Conservation (phyloP, 2,329 filamentous ascomycete species). For the Fonsecaea erecta region DNA sequence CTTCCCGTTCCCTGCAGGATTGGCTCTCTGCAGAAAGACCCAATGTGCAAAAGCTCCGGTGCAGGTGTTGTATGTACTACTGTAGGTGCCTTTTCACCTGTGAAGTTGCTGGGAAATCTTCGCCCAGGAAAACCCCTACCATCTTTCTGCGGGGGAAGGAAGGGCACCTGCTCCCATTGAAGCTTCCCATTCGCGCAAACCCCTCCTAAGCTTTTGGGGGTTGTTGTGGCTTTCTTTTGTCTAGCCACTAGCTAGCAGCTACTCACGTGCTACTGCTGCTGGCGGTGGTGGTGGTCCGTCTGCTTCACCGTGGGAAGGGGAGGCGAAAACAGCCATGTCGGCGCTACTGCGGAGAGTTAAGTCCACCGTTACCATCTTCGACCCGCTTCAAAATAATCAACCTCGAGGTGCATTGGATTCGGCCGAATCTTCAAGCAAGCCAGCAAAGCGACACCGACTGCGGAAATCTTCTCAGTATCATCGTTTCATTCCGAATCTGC, state of each 20-base stretch:
- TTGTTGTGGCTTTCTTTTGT: neutral
- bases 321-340: constrained; percentile 24
- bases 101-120: neutral
- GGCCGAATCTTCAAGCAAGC: neutral
- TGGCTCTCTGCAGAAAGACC: neutral
- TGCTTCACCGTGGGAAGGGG: neutral
- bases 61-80: too few species aligned
- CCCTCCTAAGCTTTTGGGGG: neutral
- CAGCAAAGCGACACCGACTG: constrained; percentile 14
- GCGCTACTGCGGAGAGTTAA: constrained; percentile 35
- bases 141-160: neutral
- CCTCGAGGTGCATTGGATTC: constrained; percentile 11
- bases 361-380: constrained; percentile 26
- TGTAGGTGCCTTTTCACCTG: neutral
- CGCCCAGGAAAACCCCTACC: neutral
- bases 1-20: neutral
- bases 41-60: neutral
- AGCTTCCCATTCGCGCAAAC: constrained; percentile 9
- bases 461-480: constrained; percentile 15
- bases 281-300: neutral
- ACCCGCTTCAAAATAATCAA: constrained; percentile 8
- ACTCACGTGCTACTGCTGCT: too few species aligned
- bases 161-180: constrained; percentile 5
- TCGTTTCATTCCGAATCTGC: neutral
- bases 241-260: neutral